phyloP scores from a whole-genome alignment of 106 monocot species.

The Vanilla planifolia region DNA sequence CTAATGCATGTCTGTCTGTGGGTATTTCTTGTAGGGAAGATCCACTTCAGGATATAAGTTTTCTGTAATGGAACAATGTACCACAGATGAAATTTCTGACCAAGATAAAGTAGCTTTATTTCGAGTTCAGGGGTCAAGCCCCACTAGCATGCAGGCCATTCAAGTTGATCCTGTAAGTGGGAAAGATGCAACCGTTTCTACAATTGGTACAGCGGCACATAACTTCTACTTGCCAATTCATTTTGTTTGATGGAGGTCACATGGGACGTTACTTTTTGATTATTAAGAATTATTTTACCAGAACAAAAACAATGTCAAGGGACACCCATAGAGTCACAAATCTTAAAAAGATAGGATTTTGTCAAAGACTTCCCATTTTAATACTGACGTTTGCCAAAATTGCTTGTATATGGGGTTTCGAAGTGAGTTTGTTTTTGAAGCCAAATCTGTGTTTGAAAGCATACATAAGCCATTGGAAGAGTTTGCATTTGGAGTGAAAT shows the following conservation, averaged over 20 bases:
- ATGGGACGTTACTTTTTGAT: no score
- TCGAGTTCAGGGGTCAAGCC: constrained; percentile 44
- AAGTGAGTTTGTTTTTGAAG: no score
- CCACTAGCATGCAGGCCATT: constrained; percentile 44
- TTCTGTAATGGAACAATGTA: constrained; percentile 15
- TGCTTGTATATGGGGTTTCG: no score
- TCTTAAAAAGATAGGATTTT: no score
- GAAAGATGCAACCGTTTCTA: background rate
- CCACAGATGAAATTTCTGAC: constrained; percentile 14
- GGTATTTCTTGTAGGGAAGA: constrained; percentile 35
- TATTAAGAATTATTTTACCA: background rate
- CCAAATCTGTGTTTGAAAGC: no score
- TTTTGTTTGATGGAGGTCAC: background rate
- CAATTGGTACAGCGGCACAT: background rate
- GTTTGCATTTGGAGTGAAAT: no score
- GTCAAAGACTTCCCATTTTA: no score
- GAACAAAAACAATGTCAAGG: no score
- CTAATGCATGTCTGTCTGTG: background rate
- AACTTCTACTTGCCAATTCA: background rate
- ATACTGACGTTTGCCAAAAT: no score
- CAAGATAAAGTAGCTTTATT: constrained; percentile 29
- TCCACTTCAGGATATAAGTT: constrained; percentile 29
- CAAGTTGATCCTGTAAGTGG: constrained; percentile 51
- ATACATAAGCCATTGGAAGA: no score
- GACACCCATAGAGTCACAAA: no score